A percentile compares a stretch with the other conserved stretches of the same genome.
Conservation (phyloP, 345 rosid species). For the Erucastrum elatum region DNA sequence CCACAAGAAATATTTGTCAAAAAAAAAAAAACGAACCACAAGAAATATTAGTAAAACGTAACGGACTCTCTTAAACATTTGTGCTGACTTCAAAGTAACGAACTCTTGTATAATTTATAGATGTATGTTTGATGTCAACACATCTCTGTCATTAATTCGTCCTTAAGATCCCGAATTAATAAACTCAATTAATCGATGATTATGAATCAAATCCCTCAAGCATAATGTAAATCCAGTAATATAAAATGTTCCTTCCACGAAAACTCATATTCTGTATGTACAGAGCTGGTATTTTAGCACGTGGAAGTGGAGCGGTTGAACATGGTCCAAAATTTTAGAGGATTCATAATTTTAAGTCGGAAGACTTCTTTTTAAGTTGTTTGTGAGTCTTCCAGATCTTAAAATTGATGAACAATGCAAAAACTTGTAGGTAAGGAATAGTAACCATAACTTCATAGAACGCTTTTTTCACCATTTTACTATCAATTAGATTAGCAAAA, state of each 20-base stretch:
- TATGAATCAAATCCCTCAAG: background rate
- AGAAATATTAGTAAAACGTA: background rate
- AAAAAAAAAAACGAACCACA: background rate
- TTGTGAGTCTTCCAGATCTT: too few species aligned
- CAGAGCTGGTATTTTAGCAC: too few species aligned
- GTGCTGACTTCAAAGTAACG: slow-evolving; percentile 6
- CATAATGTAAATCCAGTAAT: background rate
- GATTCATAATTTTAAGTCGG: too few species aligned
- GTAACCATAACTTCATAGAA: too few species aligned
- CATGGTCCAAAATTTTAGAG: too few species aligned
- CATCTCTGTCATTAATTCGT: slow-evolving; percentile 14
- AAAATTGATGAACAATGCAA: too few species aligned
- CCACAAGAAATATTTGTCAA: too few species aligned
- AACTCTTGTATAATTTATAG: slow-evolving; percentile 18
- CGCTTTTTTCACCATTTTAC: too few species aligned
- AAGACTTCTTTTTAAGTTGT: too few species aligned
- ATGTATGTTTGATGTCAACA: slow-evolving; percentile 27
- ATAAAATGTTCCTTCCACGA: slow-evolving; percentile 1
- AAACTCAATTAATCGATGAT: background rate
- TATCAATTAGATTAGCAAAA: too few species aligned
- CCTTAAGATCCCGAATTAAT: background rate
- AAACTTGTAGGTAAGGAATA: too few species aligned
- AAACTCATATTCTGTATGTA: background rate
- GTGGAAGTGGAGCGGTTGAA: too few species aligned
- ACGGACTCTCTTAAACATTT: background rate